phyloP scores from a whole-genome alignment of 129 eudicot species.

The Helichrysum umbraculigerum region DNA sequence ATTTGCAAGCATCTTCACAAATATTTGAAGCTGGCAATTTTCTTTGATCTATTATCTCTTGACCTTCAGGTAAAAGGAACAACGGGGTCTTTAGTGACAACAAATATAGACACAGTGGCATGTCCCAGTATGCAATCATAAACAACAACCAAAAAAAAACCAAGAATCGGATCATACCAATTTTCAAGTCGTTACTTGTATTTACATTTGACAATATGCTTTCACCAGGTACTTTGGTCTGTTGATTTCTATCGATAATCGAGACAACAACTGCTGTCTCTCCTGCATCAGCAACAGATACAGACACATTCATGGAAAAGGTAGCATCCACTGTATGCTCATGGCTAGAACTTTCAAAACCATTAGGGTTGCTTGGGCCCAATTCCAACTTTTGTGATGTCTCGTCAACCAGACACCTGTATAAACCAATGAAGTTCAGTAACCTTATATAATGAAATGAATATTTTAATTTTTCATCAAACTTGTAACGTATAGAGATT shows the following conservation, averaged over 20 bases:
- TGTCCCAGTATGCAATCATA: constrained; percentile 14
- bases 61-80: constrained; percentile 30
- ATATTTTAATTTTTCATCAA: background rate
- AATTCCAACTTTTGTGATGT: constrained; percentile 43
- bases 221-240: constrained; percentile 30
- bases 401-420: constrained; percentile 57
- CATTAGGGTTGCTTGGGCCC: constrained; percentile 38
- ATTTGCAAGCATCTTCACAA: constrained; percentile 24
- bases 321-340: constrained; percentile 42
- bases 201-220: constrained; percentile 36
- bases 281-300: constrained; percentile 88
- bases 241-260: constrained; percentile 48
- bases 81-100: constrained; percentile 19
- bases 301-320: constrained; percentile 63
- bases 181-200: constrained; percentile 14
- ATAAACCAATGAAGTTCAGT: constrained; percentile 23
- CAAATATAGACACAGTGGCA: constrained; percentile 21
- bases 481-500: background rate
- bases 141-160: background rate
- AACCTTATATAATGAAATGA: constrained; percentile 22
- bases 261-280: constrained; percentile 95
- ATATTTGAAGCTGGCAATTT: constrained; percentile 24
- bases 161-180: constrained; percentile 30
- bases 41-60: constrained; percentile 25
- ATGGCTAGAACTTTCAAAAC: constrained; percentile 31